These are phyloP conservation scores for Mortierella sp. DNA, from an alignment of 371 early-diverging fungal species.

Conservation along the genomic window DNA sequence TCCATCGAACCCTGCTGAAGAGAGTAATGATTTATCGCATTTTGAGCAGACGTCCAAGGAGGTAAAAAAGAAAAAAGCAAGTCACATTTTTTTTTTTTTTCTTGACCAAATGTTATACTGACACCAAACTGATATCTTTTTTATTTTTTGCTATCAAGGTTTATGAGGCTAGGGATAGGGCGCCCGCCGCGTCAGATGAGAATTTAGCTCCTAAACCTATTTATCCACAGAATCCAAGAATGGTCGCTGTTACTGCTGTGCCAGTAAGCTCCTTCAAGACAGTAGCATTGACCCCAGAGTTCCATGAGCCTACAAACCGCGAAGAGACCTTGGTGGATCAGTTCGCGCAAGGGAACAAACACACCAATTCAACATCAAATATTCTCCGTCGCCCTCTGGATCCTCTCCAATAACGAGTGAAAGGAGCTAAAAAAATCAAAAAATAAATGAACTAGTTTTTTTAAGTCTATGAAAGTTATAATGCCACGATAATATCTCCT, in stretches of 20 bases:
- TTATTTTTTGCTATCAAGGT: neutral
- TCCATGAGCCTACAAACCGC: neutral
- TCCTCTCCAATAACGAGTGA: neutral
- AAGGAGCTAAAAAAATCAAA: neutral
- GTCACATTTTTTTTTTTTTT: neutral
- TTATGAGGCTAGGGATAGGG: neutral
- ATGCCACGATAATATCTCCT: too few relatives aligned
- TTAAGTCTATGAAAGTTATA: too few relatives aligned
- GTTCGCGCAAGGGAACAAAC: neutral
- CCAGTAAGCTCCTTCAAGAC: neutral
- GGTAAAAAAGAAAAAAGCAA: neutral
- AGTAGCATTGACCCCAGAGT: neutral
- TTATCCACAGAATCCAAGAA: neutral
- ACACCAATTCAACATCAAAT: neutral
- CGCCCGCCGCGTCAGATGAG: neutral
- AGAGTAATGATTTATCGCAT: neutral
- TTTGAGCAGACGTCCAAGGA: too few relatives aligned
- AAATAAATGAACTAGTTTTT: neutral
- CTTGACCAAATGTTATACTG: neutral
- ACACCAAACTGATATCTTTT: neutral
- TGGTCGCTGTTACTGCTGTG: neutral
- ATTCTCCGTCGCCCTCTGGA: neutral
- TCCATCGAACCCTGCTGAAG: neutral
- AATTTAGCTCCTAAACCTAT: neutral
- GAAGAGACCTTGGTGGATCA: slow-evolving; percentile 1